Conservation (phyloP, 805 yeast species). For the Metschnikowia henanensis region DNA sequence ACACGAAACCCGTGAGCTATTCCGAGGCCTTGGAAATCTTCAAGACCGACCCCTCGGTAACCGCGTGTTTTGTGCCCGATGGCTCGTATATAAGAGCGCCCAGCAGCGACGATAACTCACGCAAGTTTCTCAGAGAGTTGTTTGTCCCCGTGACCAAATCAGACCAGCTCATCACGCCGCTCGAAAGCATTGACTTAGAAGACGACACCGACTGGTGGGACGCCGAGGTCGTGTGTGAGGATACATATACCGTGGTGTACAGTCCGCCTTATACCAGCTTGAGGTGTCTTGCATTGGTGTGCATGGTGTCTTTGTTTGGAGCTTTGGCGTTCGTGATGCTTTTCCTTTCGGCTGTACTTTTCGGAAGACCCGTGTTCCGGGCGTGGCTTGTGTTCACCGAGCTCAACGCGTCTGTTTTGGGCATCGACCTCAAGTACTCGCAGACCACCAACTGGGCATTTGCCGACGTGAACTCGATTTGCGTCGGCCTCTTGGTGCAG, state of each 20-base stretch:
- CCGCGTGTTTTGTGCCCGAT: conserved; percentile 71
- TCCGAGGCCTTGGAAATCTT: conserved; percentile 47
- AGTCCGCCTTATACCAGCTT: conserved; percentile 75
- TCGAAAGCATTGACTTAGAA: conserved; percentile 14
- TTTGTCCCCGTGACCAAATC: conserved; percentile 84
- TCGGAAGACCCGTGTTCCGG: conserved; percentile 24
- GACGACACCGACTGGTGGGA: conserved; percentile 40
- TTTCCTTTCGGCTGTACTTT: conserved; percentile 22
- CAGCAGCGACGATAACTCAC: conserved; percentile 70
- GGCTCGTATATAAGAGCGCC: conserved; percentile 90
- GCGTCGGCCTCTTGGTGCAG: conserved; percentile 10
- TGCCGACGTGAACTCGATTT: conserved; percentile 10
- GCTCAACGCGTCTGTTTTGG: not conserved
- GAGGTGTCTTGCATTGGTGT: conserved; percentile 52
- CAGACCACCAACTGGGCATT: conserved; percentile 6
- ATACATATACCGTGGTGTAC: conserved; percentile 72
- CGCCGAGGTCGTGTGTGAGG: conserved; percentile 36
- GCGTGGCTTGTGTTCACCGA: conserved; percentile 4
- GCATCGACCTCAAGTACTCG: not conserved
- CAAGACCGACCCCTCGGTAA: conserved; percentile 36
- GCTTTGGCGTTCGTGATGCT: conserved; percentile 28
- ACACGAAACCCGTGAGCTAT: conserved; percentile 52
- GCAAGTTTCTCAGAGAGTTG: conserved; percentile 59
- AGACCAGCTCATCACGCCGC: conserved; percentile 53
- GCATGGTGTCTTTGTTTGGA: conserved; percentile 49